Evolutionary conservation across 2,329 filamentous ascomycete species (phyloP).

Genomic region (Chaetomium olivaceum): DNA sequence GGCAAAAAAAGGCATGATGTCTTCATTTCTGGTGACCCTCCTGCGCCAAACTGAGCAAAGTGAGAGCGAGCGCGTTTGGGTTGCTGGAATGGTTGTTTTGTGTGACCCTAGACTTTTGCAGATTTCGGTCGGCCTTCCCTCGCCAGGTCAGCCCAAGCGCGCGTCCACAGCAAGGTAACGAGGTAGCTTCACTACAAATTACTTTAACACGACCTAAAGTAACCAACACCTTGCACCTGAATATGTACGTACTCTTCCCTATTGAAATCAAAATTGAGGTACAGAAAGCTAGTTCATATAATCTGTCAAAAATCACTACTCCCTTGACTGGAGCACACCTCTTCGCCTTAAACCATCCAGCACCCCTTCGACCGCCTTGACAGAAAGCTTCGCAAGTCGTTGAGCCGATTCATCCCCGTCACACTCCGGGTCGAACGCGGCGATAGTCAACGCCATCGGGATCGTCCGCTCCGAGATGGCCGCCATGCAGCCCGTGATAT

Average conservation of each 20-base stretch:
- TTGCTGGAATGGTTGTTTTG: background rate
- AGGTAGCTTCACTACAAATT: no score
- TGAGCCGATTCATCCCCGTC: conserved; percentile 17
- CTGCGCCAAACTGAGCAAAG: background rate
- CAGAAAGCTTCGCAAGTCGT: background rate
- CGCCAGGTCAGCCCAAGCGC: no score
- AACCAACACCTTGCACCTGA: no score
- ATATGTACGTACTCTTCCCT: no score
- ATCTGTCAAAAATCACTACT: background rate
- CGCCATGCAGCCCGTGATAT: conserved; percentile 18
- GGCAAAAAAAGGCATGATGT: conserved; percentile 1
- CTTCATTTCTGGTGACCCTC: background rate
- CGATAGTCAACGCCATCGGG: conserved; percentile 22
- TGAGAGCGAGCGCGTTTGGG: no score
- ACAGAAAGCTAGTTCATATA: background rate
- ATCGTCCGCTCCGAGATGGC: conserved; percentile 10
- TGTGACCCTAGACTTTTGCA: background rate
- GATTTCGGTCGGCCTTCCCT: no score
- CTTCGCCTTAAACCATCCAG: background rate
- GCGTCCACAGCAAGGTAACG: no score
- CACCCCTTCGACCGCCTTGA: background rate
- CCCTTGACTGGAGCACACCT: background rate
- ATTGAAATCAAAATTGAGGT: background rate
- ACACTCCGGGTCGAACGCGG: conserved; percentile 25
- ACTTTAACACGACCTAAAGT: no score